Conservation (phyloP, 805 yeast species). For the Cyberlindnera maclurae region DNA sequence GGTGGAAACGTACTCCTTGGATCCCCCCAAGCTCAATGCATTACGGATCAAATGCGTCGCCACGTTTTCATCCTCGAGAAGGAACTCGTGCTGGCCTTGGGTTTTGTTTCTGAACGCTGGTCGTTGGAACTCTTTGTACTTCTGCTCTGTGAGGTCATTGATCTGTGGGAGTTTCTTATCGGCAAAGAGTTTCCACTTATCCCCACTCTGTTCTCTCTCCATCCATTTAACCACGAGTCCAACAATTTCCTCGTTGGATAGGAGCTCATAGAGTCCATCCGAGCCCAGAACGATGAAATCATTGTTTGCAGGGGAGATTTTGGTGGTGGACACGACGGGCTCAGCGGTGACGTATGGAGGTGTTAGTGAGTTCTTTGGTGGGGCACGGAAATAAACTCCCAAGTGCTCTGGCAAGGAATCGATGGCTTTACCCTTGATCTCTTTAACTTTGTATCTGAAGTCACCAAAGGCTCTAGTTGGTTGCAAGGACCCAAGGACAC, state of each 20-base stretch:
- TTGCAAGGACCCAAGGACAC: constrained; percentile 88
- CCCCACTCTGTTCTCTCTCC: constrained; percentile 49
- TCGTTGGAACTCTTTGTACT: constrained; percentile 51
- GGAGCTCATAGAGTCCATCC: constrained; percentile 89
- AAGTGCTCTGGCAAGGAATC: constrained; percentile 67
- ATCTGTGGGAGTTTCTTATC: constrained; percentile 52
- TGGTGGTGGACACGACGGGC: constrained; percentile 83
- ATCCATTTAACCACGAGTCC: constrained; percentile 92
- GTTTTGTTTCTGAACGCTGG: constrained; percentile 63
- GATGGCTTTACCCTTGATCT: constrained; percentile 32
- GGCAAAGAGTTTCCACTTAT: constrained; percentile 17
- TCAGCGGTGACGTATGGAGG: constrained; percentile 98
- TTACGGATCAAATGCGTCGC: constrained; percentile 92
- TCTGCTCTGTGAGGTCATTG: constrained; percentile 51
- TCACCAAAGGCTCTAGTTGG: constrained; percentile 98
- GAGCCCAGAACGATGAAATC: constrained; percentile 90
- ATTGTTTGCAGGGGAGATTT: constrained; percentile 59
- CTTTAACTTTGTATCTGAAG: constrained; percentile 83
- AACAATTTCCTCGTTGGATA: constrained; percentile 87
- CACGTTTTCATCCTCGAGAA: constrained; percentile 79
- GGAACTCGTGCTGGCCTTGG: constrained; percentile 31
- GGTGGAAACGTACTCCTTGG: constrained; percentile 81
- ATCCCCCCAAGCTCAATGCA: constrained; percentile 85
- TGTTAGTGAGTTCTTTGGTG: constrained; percentile 64
- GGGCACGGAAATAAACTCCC: constrained; percentile 74